Percentiles rank a stretch among this genome's conserved stretches.
These are phyloP conservation scores for Digitaria exilis DNA, from an alignment of 202 grass and related monocot species.

Conservation along the genomic window DNA sequence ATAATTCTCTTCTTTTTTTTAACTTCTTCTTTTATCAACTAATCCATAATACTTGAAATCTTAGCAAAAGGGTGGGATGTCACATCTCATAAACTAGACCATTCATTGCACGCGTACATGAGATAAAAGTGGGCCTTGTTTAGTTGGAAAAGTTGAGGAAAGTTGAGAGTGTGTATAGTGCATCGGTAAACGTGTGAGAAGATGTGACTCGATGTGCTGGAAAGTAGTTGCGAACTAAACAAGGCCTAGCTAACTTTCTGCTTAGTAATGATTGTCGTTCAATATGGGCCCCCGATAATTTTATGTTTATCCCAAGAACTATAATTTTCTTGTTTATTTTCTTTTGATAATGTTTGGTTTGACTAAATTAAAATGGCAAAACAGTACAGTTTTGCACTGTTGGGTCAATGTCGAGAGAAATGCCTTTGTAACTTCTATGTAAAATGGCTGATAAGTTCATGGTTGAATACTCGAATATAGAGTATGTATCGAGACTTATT, in stretches of 20 bases:
- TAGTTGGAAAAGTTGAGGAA: no score
- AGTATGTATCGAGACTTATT: no score
- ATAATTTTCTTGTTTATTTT: background rate
- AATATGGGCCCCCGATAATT: slow-evolving; percentile 12
- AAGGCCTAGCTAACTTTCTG: slow-evolving; percentile 38
- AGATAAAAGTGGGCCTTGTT: no score
- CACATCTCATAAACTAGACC: no score
- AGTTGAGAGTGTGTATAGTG: no score
- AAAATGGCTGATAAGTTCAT: background rate
- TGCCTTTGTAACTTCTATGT: background rate
- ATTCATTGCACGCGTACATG: slow-evolving; percentile 13
- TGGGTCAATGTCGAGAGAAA: background rate
- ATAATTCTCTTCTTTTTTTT: no score
- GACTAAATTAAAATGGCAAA: background rate
- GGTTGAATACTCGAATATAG: background rate
- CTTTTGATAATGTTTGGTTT: slow-evolving; percentile 4
- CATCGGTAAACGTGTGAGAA: no score
- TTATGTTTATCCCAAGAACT: background rate
- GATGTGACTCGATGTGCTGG: no score
- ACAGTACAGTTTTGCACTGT: background rate
- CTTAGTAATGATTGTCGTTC: slow-evolving; percentile 3
- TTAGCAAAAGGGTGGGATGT: no score
- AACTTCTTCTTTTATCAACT: no score
- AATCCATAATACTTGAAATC: no score
- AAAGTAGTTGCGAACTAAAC: no score